phyloP scores from a whole-genome alignment of 1,284 basidiomycete species.

The Papiliotrema flavescens region DNA sequence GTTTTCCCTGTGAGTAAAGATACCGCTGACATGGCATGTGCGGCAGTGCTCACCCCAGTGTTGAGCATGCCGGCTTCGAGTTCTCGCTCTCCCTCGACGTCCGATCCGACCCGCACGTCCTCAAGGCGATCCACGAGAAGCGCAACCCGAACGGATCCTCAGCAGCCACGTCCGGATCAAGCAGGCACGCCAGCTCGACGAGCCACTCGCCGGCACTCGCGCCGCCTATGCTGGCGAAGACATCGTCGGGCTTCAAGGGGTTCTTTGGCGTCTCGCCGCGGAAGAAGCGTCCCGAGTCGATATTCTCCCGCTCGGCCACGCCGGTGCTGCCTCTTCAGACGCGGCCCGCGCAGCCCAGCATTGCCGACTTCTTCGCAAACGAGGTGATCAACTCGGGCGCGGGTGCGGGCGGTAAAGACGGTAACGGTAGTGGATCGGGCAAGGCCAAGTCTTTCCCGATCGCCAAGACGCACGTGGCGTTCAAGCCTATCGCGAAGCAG shows the following conservation, averaged over 20 bases:
- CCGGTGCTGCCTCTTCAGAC: constrained; percentile 9
- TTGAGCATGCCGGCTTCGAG: constrained; percentile 69
- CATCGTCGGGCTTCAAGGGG: constrained; percentile 60
- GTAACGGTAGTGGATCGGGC: too few relatives aligned
- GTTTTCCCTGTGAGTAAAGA: constrained; percentile 74
- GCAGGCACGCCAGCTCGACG: constrained; percentile 16
- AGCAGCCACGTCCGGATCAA: too few relatives aligned
- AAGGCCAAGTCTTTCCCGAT: constrained; percentile 53
- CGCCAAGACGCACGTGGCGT: constrained; percentile 74
- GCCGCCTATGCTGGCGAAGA: constrained; percentile 15
- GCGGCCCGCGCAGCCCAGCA: constrained; percentile 51
- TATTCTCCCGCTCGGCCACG: constrained; percentile 26
- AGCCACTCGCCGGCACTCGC: constrained; percentile 46
- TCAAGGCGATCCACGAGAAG: constrained; percentile 56
- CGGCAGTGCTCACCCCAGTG: constrained; percentile 15
- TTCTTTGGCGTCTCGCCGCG: constrained; percentile 69
- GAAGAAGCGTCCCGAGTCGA: constrained; percentile 51
- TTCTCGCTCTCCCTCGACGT: constrained; percentile 83
- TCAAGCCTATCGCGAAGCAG: constrained; percentile 73
- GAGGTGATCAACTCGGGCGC: neutral
- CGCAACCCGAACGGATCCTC: constrained; percentile 39
- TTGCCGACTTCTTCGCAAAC: constrained; percentile 70
- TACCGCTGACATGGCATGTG: neutral
- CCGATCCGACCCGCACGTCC: constrained; percentile 74
- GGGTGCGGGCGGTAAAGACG: too few relatives aligned